phyloP scores from a whole-genome alignment of 805 yeast genomes.

The Candida arabinofermentans region DNA sequence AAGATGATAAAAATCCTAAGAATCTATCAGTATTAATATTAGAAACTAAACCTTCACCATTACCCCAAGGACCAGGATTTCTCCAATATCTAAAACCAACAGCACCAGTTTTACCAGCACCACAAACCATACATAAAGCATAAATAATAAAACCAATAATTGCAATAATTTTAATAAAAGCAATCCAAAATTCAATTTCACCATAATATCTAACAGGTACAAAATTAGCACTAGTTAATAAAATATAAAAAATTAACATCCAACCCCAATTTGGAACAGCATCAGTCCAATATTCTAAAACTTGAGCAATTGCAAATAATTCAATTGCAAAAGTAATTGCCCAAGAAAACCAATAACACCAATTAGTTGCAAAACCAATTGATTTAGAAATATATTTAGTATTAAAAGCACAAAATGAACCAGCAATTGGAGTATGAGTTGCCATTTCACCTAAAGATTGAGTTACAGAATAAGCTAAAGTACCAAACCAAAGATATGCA shows the following conservation, averaged over 20 bases:
- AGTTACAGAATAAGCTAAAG: conserved; percentile 61
- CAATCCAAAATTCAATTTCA: conserved; percentile 74
- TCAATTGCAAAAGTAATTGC: conserved; percentile 74
- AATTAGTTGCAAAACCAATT: conserved; percentile 67
- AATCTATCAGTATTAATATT: conserved; percentile 53
- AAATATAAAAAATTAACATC: conserved; percentile 62
- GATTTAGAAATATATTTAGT: conserved; percentile 67
- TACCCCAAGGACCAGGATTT: conserved; percentile 63
- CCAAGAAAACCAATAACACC: conserved; percentile 77
- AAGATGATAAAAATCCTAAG: conserved; percentile 65
- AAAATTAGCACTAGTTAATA: conserved; percentile 51
- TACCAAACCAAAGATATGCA: conserved; percentile 62
- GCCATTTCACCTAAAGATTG: conserved; percentile 82
- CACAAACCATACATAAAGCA: conserved; percentile 68
- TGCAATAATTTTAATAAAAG: conserved; percentile 61
- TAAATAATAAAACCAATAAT: conserved; percentile 68
- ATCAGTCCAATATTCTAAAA: conserved; percentile 61
- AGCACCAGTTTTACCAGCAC: conserved; percentile 65
- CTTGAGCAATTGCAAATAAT: conserved; percentile 65
- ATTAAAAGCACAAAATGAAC: conserved; percentile 68
- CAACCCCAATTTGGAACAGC: conserved; percentile 70
- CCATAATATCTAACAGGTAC: conserved; percentile 71
- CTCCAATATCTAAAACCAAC: conserved; percentile 81
- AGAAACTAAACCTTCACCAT: conserved; percentile 53
- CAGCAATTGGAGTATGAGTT: conserved; percentile 65